Evolutionary conservation across 371 early-diverging fungal genomes (phyloP).

Genomic region (Rhizopus arrhizus): DNA sequence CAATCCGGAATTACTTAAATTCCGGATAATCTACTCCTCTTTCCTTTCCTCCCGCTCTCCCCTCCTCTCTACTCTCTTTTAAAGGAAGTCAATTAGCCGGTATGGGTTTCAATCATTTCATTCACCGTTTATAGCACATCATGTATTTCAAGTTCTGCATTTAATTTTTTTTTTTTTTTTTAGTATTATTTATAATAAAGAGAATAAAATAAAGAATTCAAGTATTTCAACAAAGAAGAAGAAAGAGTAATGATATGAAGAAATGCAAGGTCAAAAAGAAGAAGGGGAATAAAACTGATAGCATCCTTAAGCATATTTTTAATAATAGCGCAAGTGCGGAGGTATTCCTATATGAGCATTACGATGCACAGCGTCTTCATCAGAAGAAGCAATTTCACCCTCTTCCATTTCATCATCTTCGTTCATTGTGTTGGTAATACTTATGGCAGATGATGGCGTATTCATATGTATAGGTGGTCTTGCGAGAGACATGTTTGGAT

Average conservation of each 20-base stretch:
- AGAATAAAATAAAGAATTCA: neutral
- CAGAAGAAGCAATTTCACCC: constrained; percentile 27
- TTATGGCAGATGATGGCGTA: neutral
- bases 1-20: neutral
- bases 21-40: too few species aligned
- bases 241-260: neutral
- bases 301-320: too few species aligned
- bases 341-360: neutral
- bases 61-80: too few species aligned
- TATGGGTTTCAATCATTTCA: too few species aligned
- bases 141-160: too few species aligned
- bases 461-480: neutral
- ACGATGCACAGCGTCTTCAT: constrained; percentile 8
- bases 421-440: constrained; percentile 2
- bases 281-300: neutral
- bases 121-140: too few species aligned
- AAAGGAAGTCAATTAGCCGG: too few species aligned
- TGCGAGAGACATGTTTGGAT: neutral
- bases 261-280: neutral
- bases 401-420: constrained; percentile 35
- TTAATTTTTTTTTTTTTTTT: neutral
- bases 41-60: too few species aligned
- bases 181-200: neutral
- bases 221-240: neutral
- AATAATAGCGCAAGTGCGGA: neutral